These are phyloP conservation scores for Saccharomycopsis phalli DNA, from an alignment of 1,139 yeast genomes.

Conservation along the genomic window DNA sequence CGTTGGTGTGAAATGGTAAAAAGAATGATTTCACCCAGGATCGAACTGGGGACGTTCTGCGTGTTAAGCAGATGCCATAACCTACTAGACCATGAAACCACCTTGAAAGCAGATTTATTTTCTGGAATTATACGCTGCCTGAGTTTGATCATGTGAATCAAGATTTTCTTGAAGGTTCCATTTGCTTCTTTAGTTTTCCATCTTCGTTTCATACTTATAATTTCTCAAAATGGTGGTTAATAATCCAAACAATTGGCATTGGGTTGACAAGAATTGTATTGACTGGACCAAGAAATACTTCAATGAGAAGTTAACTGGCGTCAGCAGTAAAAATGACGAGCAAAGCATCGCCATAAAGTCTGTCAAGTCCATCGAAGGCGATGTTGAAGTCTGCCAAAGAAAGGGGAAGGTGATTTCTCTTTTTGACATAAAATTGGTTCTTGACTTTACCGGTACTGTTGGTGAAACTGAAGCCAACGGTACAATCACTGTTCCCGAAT, in stretches of 20 bases:
- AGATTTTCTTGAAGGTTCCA: neutral
- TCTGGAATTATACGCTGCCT: neutral
- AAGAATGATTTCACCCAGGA: constrained; percentile 92
- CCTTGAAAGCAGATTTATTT: neutral
- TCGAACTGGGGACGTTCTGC: constrained; percentile 99
- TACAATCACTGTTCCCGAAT: constrained; percentile 75
- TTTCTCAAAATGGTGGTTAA: constrained; percentile 74
- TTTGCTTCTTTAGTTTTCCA: no score
- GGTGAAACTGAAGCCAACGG: constrained; percentile 44
- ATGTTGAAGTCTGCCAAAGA: constrained; percentile 92
- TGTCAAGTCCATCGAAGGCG: constrained; percentile 79
- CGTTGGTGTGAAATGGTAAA: constrained; percentile 7
- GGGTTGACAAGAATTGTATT: constrained; percentile 97
- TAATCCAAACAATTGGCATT: constrained; percentile 86
- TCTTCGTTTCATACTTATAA: no score
- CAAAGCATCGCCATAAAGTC: constrained; percentile 39
- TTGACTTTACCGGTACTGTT: constrained; percentile 48
- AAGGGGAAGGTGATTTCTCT: constrained; percentile 93
- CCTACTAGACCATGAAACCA: constrained; percentile 94
- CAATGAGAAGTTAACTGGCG: constrained; percentile 45
- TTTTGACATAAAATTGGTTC: constrained; percentile 66
- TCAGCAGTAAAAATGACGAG: constrained; percentile 32
- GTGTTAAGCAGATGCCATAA: constrained; percentile 99
- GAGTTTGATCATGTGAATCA: neutral
- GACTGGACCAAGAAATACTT: constrained; percentile 83